These are phyloP conservation scores for Nakaseomyces kungkrabaensis DNA, from an alignment of 1,139 yeast species.

Conservation along the genomic window DNA sequence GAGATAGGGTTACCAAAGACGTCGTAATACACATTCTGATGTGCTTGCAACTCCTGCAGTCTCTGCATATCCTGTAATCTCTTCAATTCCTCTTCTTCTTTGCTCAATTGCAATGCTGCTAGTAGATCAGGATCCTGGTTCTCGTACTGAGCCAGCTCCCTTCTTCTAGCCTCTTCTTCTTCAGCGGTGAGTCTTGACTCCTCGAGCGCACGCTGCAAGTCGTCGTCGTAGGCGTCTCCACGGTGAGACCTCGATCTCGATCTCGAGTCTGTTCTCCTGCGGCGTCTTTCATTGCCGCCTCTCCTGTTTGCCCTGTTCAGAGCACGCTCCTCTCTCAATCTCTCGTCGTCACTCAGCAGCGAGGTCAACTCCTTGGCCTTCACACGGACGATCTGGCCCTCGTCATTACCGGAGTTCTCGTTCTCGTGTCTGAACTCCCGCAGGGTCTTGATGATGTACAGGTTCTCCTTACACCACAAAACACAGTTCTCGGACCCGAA, in stretches of 20 bases:
- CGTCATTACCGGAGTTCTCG: conserved; percentile 55
- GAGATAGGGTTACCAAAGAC: conserved; percentile 74
- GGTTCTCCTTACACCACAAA: conserved; percentile 85
- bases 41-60: conserved; percentile 39
- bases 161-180: conserved; percentile 62
- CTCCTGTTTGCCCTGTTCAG: conserved; percentile 32
- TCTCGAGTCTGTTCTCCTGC: conserved; percentile 17
- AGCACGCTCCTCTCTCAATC: conserved; percentile 64
- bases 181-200: conserved; percentile 78
- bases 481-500: conserved; percentile 88
- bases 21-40: conserved; percentile 41
- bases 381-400: conserved; percentile 81
- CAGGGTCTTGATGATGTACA: conserved; percentile 81
- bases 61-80: conserved; percentile 40
- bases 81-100: conserved; percentile 81
- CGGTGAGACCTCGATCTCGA: conserved; percentile 1
- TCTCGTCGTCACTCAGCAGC: conserved; percentile 71
- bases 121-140: conserved; percentile 40
- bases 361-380: conserved; percentile 86
- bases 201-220: conserved; percentile 72
- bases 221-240: conserved; percentile 47
- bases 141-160: conserved; percentile 33
- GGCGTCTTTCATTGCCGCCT: conserved; percentile 23
- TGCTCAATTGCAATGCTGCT: conserved; percentile 71
- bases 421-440: conserved; percentile 85